Conservation (phyloP, 169 alveolate species). For the Amoebophrya sp. region DNA sequence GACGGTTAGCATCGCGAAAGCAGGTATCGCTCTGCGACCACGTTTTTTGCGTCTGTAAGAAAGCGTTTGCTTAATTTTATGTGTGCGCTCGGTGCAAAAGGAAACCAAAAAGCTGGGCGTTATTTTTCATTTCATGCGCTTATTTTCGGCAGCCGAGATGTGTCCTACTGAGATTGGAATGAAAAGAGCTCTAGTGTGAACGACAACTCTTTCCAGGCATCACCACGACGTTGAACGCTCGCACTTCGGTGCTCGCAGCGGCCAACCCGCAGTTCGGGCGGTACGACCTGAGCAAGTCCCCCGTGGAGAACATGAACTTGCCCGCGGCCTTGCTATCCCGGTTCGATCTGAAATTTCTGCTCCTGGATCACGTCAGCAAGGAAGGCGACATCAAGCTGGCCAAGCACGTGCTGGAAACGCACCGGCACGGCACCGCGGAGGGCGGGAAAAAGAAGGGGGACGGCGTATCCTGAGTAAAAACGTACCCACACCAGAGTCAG, state of each 20-base stretch:
- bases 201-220: constrained; percentile 75
- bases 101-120: no score
- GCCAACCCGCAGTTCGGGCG: constrained; percentile 95
- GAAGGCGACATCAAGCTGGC: background rate
- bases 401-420: background rate
- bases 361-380: background rate
- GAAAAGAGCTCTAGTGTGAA: no score
- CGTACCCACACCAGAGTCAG: no score
- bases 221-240: constrained; percentile 74
- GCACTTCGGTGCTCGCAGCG: constrained; percentile 93
- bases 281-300: constrained; percentile 78
- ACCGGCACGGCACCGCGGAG: background rate
- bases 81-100: no score
- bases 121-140: no score
- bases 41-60: no score
- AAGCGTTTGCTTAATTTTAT: no score
- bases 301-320: constrained; percentile 82
- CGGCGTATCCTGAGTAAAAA: no score
- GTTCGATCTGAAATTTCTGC: constrained; percentile 77
- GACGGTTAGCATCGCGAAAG: constrained; percentile 95
- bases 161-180: no score
- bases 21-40: constrained; percentile 49
- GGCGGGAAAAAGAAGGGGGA: background rate
- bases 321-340: constrained; percentile 96
- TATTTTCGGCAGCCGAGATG: no score